Base-by-base conservation (phyloP, 768 basidiomycete genomes). In the Suillus alpinus region DNA sequence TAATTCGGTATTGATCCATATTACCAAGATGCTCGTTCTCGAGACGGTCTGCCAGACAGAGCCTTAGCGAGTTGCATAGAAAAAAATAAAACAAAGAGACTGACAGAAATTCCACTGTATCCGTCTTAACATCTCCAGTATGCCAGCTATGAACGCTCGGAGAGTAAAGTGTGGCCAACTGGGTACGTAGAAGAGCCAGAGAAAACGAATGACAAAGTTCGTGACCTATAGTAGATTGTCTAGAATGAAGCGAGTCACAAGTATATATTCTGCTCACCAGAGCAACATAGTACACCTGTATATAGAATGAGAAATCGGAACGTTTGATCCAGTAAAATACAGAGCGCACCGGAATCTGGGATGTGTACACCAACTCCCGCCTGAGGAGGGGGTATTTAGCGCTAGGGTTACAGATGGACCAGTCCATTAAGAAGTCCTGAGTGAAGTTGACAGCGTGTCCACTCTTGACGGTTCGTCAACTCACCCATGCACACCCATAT, bases 21-120 rank as follows among this genome's bases (percentile, higher is more conserved):
- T 97, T 97, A 79, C 92, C 91, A 31, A 95, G 76, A 65, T 97
- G 95, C 75, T 97, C 95, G 75, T 91, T 94, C 73, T 95, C 92
- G 44, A 93, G 75, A 65, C 92, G 91, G 73, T 84, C 88, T 92
- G 65, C 18, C 36, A 50, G 7, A 37, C 37, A 13, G 2, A 63
- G 59, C 29, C 18, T 61, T n/a, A 18, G 20, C 34, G 20, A 59
- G 37, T 9, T 23, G 20, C 4, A 12, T 20, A 18, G 26, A 37
- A 43, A 39, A 47, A 34, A 40, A 10, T n/a, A 16, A 50, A 43
- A 13, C 56, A 16, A 49, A 43, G 18, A 40, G 36, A 74, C 90
- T 67, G 62, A 94, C 92, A 89, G 69, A 95, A 90, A 73, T 96
- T 97, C 96, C 96, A 98, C 65, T 89, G 89, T 74, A 86, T 85